These are phyloP conservation scores for Hansenula anomala DNA, from an alignment of 1,139 yeast species.

Conservation along the genomic window DNA sequence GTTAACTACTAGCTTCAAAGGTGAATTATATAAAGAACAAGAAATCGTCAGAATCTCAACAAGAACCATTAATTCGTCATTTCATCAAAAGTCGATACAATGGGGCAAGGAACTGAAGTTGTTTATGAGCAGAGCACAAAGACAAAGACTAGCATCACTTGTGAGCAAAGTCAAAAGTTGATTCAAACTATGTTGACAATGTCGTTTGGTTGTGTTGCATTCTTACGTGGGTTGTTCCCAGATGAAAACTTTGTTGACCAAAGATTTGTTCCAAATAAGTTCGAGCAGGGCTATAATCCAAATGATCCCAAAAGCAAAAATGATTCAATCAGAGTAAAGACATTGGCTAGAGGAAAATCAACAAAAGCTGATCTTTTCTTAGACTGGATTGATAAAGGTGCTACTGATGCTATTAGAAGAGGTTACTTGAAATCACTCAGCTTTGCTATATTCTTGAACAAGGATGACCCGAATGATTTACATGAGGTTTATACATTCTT, in stretches of 20 bases:
- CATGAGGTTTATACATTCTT: constrained; percentile 47
- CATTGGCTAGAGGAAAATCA: constrained; percentile 38
- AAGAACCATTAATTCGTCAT: too few species aligned
- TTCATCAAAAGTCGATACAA: too few species aligned
- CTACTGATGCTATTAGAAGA: constrained; percentile 36
- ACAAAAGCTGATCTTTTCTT: constrained; percentile 40
- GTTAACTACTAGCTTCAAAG: too few species aligned
- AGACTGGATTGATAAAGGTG: constrained; percentile 49
- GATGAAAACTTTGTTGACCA: constrained; percentile 43
- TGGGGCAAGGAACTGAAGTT: neutral
- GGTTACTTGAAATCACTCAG: constrained; percentile 40
- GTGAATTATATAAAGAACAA: too few species aligned
- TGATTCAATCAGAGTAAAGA: constrained; percentile 39
- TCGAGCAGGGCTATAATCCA: constrained; percentile 23
- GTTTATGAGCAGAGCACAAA: constrained; percentile 3
- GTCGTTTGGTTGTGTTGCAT: constrained; percentile 50
- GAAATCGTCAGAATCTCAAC: neutral
- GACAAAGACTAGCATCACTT: constrained; percentile 6
- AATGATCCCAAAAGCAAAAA: constrained; percentile 19
- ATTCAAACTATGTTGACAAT: constrained; percentile 40
- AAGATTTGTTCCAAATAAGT: constrained; percentile 32
- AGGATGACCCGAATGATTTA: constrained; percentile 31
- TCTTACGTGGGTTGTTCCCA: constrained; percentile 44
- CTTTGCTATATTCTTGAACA: constrained; percentile 39
- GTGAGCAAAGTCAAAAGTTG: constrained; percentile 33